phyloP scores from a whole-genome alignment of 1,284 basidiomycete species.

The Malassezia equina region DNA sequence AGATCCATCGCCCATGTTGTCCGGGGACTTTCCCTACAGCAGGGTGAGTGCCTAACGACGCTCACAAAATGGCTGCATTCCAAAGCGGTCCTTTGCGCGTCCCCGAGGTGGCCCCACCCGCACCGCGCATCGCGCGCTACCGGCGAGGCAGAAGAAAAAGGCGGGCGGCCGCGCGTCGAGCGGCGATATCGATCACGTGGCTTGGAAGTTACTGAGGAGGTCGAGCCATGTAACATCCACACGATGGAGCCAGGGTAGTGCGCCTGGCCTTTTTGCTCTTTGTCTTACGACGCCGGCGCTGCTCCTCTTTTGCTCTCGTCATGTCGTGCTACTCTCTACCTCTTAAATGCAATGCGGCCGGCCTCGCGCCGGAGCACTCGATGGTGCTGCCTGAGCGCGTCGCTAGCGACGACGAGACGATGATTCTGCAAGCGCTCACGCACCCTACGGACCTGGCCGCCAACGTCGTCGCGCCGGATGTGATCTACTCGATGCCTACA shows the following conservation, averaged over 20 bases:
- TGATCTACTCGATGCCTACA: conserved; percentile 36
- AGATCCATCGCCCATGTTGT: conserved; percentile 6
- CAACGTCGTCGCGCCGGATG: conserved; percentile 33
- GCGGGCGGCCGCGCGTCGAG: neutral
- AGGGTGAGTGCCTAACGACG: neutral
- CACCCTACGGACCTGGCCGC: conserved; percentile 23
- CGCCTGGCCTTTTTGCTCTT: neutral
- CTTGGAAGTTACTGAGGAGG: neutral
- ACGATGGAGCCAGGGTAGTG: too few species aligned
- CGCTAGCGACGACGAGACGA: conserved; percentile 28
- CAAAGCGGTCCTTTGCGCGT: conserved; percentile 18
- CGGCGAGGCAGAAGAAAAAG: neutral
- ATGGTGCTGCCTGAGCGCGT: conserved; percentile 42
- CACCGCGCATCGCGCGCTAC: neutral
- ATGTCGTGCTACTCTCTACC: conserved; percentile 7
- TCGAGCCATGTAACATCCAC: neutral
- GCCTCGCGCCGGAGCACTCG: conserved; percentile 42
- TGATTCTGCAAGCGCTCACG: conserved; percentile 27
- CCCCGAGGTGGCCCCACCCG: conserved; percentile 7
- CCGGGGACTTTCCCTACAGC: conserved; percentile 23
- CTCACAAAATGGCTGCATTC: conserved; percentile 11
- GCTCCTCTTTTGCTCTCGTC: neutral
- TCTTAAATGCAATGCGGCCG: conserved; percentile 43
- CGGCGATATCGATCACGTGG: neutral
- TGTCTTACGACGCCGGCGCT: too few species aligned